phyloP scores from a whole-genome alignment of 148 eudicot species.

The Spergularia marina region DNA sequence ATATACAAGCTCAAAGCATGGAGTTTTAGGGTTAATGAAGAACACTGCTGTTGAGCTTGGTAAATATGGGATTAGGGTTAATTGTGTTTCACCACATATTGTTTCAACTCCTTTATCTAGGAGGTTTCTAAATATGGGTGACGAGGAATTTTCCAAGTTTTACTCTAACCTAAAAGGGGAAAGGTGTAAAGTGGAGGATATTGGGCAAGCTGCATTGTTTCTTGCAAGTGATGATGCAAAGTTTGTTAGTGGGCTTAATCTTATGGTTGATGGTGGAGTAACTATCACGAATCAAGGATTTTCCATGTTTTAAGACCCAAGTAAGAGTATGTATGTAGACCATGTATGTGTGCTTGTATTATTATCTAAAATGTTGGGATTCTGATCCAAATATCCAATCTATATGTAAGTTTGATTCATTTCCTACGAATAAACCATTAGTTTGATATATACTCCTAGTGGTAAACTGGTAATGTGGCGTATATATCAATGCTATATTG shows the following conservation, averaged over 20 bases:
- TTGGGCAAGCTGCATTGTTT: slow-evolving; percentile 28
- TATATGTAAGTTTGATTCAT: no score
- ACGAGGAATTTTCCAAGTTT: slow-evolving; percentile 2
- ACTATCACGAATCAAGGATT: slow-evolving; percentile 20
- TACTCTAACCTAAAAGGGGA: slow-evolving; percentile 28
- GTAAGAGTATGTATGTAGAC: no score
- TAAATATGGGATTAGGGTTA: slow-evolving; percentile 34
- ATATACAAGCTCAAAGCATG: slow-evolving; percentile 34
- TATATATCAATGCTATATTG: no score
- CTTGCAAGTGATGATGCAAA: slow-evolving; percentile 33
- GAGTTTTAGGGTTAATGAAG: slow-evolving; percentile 31
- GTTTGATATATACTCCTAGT: no score
- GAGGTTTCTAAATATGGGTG: slow-evolving; percentile 3
- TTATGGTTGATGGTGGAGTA: slow-evolving; percentile 34
- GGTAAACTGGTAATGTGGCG: no score
- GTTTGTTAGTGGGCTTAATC: slow-evolving; percentile 34
- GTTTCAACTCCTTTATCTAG: slow-evolving; percentile 22
- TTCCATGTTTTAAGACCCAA: slow-evolving; percentile 23
- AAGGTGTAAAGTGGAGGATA: slow-evolving; percentile 23
- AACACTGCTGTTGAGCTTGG: slow-evolving; percentile 39
- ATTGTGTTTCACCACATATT: slow-evolving; percentile 34
- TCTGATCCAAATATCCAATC: no score
- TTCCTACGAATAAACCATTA: no score
- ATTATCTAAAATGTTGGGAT: no score
- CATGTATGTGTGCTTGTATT: no score